Percentiles rank a stretch among this genome's conserved stretches.
Conservation (phyloP, 805 yeast genomes). For the Scheffersomyces stipitis region DNA sequence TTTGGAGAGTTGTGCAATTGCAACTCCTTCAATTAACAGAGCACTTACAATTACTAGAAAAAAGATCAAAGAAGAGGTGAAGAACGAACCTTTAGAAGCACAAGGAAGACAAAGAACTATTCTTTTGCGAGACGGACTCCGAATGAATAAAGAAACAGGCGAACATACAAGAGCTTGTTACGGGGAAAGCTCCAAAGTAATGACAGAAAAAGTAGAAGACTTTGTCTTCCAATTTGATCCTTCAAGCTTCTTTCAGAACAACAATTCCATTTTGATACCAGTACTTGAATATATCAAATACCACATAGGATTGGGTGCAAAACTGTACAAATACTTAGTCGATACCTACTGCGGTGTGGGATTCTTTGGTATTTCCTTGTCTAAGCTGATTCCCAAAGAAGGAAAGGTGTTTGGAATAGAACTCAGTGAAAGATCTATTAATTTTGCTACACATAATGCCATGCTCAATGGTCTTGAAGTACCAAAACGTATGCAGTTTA, state of each 20-base stretch:
- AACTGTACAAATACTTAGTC: conserved; percentile 25
- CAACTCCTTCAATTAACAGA: conserved; percentile 30
- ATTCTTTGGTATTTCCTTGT: conserved; percentile 40
- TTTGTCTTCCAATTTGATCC: conserved; percentile 38
- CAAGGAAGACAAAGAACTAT: conserved; percentile 15
- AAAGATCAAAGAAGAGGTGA: conserved; percentile 6
- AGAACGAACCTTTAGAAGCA: conserved; percentile 7
- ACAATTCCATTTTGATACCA: conserved; percentile 34
- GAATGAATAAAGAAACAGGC: conserved; percentile 30
- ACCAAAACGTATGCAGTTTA: conserved; percentile 29
- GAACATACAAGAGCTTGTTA: conserved; percentile 23
- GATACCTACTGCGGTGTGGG: conserved; percentile 51
- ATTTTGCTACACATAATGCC: conserved; percentile 40
- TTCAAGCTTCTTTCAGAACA: conserved; percentile 42
- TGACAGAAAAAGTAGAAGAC: conserved; percentile 37
- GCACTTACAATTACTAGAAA: conserved; percentile 16
- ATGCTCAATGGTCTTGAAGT: conserved; percentile 33
- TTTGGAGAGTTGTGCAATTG: conserved; percentile 37
- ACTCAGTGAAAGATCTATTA: conserved; percentile 29
- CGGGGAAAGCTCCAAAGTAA: conserved; percentile 23
- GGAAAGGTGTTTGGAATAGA: conserved; percentile 45
- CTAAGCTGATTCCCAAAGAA: conserved; percentile 22
- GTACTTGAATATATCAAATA: conserved; percentile 31
- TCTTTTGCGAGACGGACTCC: conserved; percentile 33
- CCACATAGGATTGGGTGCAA: conserved; percentile 12